Evolutionary conservation across 2,329 filamentous ascomycete species (phyloP).

Genomic region (Colletotrichum cordylinicola): DNA sequence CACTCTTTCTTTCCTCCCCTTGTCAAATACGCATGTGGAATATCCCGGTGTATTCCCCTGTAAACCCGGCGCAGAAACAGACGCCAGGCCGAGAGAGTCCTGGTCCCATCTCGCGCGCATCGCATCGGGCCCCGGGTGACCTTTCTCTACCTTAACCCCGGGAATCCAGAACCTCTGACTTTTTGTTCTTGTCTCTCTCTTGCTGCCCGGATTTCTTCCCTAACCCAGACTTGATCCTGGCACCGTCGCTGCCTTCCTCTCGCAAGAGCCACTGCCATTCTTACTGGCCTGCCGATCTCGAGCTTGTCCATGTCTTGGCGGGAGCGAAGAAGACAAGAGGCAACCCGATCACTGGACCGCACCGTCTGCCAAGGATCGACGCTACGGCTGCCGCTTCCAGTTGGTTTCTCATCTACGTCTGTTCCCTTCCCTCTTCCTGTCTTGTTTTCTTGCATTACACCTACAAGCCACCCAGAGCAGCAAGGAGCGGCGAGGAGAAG

Average conservation of each 20-base stretch:
- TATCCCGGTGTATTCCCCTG: background rate
- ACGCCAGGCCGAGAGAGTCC: background rate
- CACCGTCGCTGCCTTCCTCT: background rate
- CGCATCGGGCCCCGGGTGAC: background rate
- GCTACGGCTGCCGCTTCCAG: conserved; percentile 12
- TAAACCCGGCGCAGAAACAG: background rate
- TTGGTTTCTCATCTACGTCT: background rate
- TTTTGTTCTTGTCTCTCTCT: background rate
- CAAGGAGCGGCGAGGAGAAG: background rate
- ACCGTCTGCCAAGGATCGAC: conserved; percentile 4
- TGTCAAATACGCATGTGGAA: background rate
- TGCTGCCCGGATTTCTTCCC: background rate
- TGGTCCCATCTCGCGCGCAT: background rate
- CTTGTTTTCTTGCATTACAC: background rate
- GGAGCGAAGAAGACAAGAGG: background rate
- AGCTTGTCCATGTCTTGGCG: background rate
- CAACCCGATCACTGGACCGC: background rate
- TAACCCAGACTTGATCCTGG: background rate
- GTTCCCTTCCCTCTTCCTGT: background rate
- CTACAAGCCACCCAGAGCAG: background rate
- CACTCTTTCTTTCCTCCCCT: background rate
- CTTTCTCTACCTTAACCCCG: background rate
- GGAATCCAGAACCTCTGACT: background rate
- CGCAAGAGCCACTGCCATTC: background rate
- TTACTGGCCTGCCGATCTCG: background rate